These are phyloP conservation scores for Gnomoniopsis sp. DNA, from an alignment of 2,329 filamentous ascomycete species.

Conservation along the genomic window DNA sequence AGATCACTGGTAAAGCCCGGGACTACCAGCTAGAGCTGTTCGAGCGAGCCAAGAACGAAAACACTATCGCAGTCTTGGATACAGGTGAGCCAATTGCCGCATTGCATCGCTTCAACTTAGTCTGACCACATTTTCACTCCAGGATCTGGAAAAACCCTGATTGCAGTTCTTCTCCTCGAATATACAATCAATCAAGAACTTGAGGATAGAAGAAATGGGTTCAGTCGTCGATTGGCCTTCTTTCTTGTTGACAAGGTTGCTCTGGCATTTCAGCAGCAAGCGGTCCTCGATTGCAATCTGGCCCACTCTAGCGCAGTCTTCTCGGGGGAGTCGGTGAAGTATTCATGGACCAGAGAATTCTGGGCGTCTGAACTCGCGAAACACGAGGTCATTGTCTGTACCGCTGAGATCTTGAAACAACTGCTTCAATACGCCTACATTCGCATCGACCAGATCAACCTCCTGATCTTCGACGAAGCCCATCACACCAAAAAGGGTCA, in stretches of 20 bases:
- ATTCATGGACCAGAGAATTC: conserved; percentile 38
- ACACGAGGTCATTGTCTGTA: conserved; percentile 87
- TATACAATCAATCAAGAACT: conserved; percentile 76
- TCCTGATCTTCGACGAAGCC: conserved; percentile 93
- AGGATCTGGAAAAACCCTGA: conserved; percentile 92
- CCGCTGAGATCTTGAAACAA: conserved; percentile 78
- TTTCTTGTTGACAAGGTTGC: conserved; percentile 91
- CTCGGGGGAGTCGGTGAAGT: conserved; percentile 64
- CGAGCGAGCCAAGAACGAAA: conserved; percentile 77
- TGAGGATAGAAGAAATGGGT: conserved; percentile 59
- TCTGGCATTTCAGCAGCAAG: conserved; percentile 84
- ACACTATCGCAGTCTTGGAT: conserved; percentile 89
- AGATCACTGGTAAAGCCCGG: conserved; percentile 72
- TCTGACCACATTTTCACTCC: conserved; percentile 29
- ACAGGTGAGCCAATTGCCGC: conserved; percentile 55
- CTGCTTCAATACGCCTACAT: conserved; percentile 78
- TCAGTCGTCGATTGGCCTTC: conserved; percentile 67
- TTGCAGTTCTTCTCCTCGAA: conserved; percentile 79
- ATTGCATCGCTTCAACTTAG: not conserved
- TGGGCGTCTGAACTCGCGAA: conserved; percentile 53
- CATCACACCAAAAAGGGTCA: conserved; percentile 96
- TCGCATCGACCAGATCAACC: conserved; percentile 76
- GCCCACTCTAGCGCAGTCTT: conserved; percentile 71
- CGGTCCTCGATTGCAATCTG: conserved; percentile 77
- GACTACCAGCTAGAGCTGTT: conserved; percentile 94